phyloP scores from a whole-genome alignment of 257 asterid species.

The Solanum neorickii region DNA sequence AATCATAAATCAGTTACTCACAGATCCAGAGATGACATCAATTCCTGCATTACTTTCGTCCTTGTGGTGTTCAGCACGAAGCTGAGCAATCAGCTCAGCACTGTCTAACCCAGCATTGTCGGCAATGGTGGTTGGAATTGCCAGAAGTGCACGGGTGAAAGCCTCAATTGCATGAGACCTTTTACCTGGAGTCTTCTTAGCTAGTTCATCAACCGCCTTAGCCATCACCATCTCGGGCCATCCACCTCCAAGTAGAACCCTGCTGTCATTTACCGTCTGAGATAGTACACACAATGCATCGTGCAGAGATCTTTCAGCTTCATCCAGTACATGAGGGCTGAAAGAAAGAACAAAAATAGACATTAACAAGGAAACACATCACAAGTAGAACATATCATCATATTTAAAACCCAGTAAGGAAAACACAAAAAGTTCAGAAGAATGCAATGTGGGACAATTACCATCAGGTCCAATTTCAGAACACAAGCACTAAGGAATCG shows the following conservation, averaged over 20 bases:
- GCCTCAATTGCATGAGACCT: slow-evolving; percentile 93
- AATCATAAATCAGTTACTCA: slow-evolving; percentile 22
- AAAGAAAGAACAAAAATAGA: neutral
- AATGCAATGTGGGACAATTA: neutral
- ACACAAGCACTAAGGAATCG: neutral
- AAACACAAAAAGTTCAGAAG: neutral
- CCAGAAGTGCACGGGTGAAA: slow-evolving; percentile 74
- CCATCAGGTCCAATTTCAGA: neutral
- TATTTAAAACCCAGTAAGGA: neutral
- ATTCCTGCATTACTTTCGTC: slow-evolving; percentile 75
- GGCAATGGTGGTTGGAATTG: slow-evolving; percentile 88
- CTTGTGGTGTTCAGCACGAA: slow-evolving; percentile 91
- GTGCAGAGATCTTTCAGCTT: slow-evolving; percentile 94
- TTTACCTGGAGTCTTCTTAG: slow-evolving; percentile 87
- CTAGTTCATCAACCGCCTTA: slow-evolving; percentile 88
- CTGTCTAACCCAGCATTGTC: slow-evolving; percentile 98
- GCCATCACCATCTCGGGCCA: slow-evolving; percentile 99
- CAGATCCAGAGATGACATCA: slow-evolving; percentile 87
- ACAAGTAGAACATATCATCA: neutral
- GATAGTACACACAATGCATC: slow-evolving; percentile 94
- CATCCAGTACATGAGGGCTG: slow-evolving; percentile 94
- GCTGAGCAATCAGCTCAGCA: slow-evolving; percentile 86
- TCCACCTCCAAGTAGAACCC: slow-evolving; percentile 91
- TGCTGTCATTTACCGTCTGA: slow-evolving; percentile 87
- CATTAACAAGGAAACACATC: neutral